Conservation (phyloP, 805 yeast species). For the Cyberlindnera subsufficiens region DNA sequence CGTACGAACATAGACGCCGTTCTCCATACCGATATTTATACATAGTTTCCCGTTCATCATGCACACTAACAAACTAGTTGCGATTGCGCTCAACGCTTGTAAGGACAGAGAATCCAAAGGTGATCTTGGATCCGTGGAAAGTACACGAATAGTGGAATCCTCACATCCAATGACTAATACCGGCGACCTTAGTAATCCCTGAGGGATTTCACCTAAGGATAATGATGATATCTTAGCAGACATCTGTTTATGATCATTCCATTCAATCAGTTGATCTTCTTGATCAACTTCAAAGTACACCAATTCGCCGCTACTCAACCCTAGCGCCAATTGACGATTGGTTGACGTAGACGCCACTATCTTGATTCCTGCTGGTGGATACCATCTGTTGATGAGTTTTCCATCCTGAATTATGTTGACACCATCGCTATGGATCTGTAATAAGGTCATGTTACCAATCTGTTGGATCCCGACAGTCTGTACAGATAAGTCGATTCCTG, state of each 20-base stretch:
- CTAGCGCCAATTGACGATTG: conserved; percentile 61
- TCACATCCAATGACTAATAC: conserved; percentile 66
- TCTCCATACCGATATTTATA: conserved; percentile 76
- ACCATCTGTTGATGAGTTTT: conserved; percentile 51
- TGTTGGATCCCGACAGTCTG: conserved; percentile 66
- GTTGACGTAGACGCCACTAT: conserved; percentile 59
- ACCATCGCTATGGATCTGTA: conserved; percentile 72
- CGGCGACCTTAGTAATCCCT: conserved; percentile 42
- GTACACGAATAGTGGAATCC: conserved; percentile 62
- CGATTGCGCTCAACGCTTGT: conserved; percentile 56
- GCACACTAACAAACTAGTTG: conserved; percentile 32
- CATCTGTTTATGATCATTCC: conserved; percentile 54
- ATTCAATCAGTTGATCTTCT: conserved; percentile 64
- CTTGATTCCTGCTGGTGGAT: conserved; percentile 70
- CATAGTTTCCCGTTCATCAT: conserved; percentile 21
- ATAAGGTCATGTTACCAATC: conserved; percentile 54
- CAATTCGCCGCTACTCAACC: conserved; percentile 65
- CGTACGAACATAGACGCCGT: conserved; percentile 73
- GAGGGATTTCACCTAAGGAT: conserved; percentile 41
- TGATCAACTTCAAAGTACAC: conserved; percentile 78
- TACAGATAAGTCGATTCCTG: conserved; percentile 50
- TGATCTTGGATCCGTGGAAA: conserved; percentile 54
- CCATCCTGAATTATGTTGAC: conserved; percentile 47
- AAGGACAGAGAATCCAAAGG: conserved; percentile 57
- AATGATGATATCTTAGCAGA: conserved; percentile 42